Base-by-base conservation (phyloP, 225 moss, liverwort and hornwort species). In the Asterella californica region DNA sequence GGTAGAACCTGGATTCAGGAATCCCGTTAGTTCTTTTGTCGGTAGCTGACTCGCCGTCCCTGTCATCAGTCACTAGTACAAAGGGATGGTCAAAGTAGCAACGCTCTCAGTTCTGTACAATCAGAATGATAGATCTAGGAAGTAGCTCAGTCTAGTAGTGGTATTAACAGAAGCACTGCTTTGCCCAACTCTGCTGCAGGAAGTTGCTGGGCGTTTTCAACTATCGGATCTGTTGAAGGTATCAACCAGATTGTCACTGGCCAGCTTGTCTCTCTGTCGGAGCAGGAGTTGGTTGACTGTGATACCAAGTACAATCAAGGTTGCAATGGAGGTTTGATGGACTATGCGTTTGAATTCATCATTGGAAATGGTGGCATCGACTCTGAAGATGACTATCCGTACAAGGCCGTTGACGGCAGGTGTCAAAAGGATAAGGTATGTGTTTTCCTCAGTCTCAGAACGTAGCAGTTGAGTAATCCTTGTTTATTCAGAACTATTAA, bases 121-220 rank as follows among this genome's bases (percentile, higher is more conserved):
- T 25, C 37, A 30, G 8, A 36, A 0, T 22, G 45, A 10, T 60
- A 50, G 38, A 62, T 19, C 22, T 14, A 49, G 47, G 18, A 6
- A 24, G n/a, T 57, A 6, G 24, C 7, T 7, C 14, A n/a, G 60
- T n/a, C n/a, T n/a, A 4, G 22, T 4, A n/a, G 18, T 9, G 12
- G 15, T 53, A 24, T 57, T 57, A 15, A 57, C 57, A 21, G 22
- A 5, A 57, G 10, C 57, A 22, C 22, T 70, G 24, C 14, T 0
- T 25, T 71, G 61, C 27, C 27, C 25, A 27, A 6, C 10, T 6
- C 14, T 52, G 17, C 52, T 25, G n/a, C 82, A 95, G 95, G 95
- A 60, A 95, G 95, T 46, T 95, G 95, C 76, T 95, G 95, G 95
- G 95, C 95, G 2, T 95, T 95, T 78, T 93, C 95, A 3, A 90